Base-by-base conservation (phyloP, 176 grass and related monocot genomes). In the Themeda triandra region DNA sequence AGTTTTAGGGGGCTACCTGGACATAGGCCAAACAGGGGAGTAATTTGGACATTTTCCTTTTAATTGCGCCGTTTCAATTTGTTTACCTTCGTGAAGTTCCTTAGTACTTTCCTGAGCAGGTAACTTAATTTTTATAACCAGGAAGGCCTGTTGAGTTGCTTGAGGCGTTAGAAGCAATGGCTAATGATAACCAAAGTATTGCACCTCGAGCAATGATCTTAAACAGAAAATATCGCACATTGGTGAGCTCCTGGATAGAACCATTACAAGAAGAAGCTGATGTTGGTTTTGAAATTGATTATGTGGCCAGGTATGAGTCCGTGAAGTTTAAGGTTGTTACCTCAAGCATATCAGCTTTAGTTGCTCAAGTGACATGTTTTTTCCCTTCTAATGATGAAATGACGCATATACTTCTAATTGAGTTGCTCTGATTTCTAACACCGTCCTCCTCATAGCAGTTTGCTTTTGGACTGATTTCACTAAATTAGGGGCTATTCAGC, bases 241-340 rank as follows among this genome's bases (percentile, higher is more conserved):
- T 98, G 82, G 92, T 98, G 76, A 98, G 95, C 80, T 93, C 95
- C 80, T 98, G 95, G 92, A 95, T 98, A 86, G 95, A 98, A 90
- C 95, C 95, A 80, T 81, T 98, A 75, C 92, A 95, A 93, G 95
- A 98, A 92, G 95, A 98, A 95, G 95, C 91, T 85, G 95, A 98
- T 87, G 87, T 95, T 80, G 95, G 95, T 70, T 95, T 88, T 7
- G 92, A 95, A 88, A 84, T 95, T 88, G 95, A 98, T 85, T 98
- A 98, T 82, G 89, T 98, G 35, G 92, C 91, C 85, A 95, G 95
- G 95, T 98, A 71, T 88, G 77, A 27, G 13, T 54, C 42, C 30
- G 10, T 77, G 24, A 82, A 39, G 21, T 77, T 79, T 73, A 76
- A 46, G 54, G 42, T 65, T 63, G 31, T 80, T 80, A 77, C 68